A percentile compares a stretch with the other conserved stretches of the same genome.
These are phyloP conservation scores for Botrytis fabae DNA, from an alignment of 2,329 filamentous ascomycete species.

Conservation along the genomic window DNA sequence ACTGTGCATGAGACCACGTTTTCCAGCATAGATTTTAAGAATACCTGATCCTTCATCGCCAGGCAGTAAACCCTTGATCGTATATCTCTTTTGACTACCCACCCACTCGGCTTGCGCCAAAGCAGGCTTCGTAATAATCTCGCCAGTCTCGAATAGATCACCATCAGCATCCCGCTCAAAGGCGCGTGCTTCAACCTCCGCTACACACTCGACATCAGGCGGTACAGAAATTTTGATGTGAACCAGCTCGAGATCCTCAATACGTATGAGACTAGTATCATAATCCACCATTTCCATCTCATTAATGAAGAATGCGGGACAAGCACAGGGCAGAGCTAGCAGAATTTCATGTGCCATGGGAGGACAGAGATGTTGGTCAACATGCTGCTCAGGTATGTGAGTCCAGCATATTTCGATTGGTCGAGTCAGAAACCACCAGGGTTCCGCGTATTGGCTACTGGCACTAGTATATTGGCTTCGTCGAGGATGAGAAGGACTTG, in stretches of 20 bases:
- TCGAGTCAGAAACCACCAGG: slow-evolving; percentile 90
- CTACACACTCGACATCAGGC: slow-evolving; percentile 84
- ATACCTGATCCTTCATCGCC: slow-evolving; percentile 87
- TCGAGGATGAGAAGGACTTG: slow-evolving; percentile 85
- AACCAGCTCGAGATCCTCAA: slow-evolving; percentile 91
- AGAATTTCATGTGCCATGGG: slow-evolving; percentile 83
- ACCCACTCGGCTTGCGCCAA: slow-evolving; percentile 92
- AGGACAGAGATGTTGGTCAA: slow-evolving; percentile 91
- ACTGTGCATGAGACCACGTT: slow-evolving; percentile 93
- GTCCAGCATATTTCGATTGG: slow-evolving; percentile 94
- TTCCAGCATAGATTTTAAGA: slow-evolving; percentile 90
- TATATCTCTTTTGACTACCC: slow-evolving; percentile 83
- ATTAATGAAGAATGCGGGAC: slow-evolving; percentile 85
- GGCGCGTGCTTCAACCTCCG: slow-evolving; percentile 83
- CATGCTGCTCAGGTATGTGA: slow-evolving; percentile 82
- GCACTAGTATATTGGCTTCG: slow-evolving; percentile 75
- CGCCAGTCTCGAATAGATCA: slow-evolving; percentile 90
- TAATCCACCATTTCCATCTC: slow-evolving; percentile 79
- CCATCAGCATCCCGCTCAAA: slow-evolving; percentile 84
- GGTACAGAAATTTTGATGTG: slow-evolving; percentile 88
- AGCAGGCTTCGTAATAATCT: slow-evolving; percentile 80
- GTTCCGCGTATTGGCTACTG: slow-evolving; percentile 70
- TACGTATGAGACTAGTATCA: slow-evolving; percentile 79
- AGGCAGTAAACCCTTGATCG: slow-evolving; percentile 86
- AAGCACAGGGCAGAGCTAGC: slow-evolving; percentile 81